Percentiles rank a stretch among this genome's conserved stretches.
Conservation (phyloP, 2,329 filamentous ascomycete species). For the Fusarium sp. region DNA sequence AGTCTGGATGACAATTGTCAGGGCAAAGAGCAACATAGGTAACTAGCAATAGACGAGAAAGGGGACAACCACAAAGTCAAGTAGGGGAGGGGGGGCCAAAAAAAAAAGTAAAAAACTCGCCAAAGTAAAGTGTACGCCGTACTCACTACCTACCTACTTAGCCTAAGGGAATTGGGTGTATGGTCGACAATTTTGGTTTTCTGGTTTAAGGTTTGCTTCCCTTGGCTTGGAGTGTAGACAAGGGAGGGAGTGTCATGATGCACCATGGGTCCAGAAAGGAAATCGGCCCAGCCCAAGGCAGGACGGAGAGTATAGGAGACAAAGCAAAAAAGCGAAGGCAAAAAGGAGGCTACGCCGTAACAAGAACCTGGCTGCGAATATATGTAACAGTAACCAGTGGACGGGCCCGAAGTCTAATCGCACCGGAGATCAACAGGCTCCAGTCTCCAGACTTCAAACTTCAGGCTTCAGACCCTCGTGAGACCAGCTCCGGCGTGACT, state of each 20-base stretch:
- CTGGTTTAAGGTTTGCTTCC: constrained; percentile 29
- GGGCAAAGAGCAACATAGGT: not conserved
- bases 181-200: constrained; percentile 26
- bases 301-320: not conserved
- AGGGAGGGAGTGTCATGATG: constrained; percentile 26
- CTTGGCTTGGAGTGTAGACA: constrained; percentile 17
- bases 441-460: constrained; percentile 24
- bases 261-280: constrained; percentile 18
- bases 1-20: constrained; percentile 16
- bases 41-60: constrained; percentile 7
- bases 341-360: constrained; percentile 29
- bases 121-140: constrained; percentile 7
- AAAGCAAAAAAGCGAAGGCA: not conserved
- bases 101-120: constrained; percentile 19
- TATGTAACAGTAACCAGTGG: constrained; percentile 12
- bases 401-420: constrained; percentile 42
- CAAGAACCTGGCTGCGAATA: constrained; percentile 5
- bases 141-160: constrained; percentile 22
- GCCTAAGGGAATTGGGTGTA: constrained; percentile 16
- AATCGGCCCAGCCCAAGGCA: constrained; percentile 24
- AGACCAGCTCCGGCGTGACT: constrained; percentile 30
- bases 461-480: constrained; percentile 14
- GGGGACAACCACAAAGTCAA: constrained; percentile 10
- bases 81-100: constrained; percentile 6
- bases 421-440: constrained; percentile 34